Conservation (phyloP, 139 green algal genomes). For the Chlorella sp. region DNA sequence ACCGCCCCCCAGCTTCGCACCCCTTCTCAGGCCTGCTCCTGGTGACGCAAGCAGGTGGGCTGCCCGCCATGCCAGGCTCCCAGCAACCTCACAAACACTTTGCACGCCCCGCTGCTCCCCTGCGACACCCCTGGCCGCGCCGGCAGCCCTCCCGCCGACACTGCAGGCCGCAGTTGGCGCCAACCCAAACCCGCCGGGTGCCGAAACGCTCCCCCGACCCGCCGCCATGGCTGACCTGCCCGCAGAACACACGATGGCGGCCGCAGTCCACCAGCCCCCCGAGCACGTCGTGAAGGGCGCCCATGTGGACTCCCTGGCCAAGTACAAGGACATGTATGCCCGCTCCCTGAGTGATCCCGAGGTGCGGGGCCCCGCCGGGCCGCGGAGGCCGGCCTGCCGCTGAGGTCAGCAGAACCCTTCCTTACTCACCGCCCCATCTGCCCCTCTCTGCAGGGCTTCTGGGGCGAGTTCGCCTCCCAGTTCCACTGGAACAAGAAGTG, state of each 20-base stretch:
- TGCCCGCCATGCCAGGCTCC: background rate
- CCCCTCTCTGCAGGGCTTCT: constrained; percentile 73
- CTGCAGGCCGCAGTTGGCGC: too few relatives aligned
- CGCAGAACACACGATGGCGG: background rate
- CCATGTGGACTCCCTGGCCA: constrained; percentile 32
- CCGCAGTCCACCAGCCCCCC: constrained; percentile 11
- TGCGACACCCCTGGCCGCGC: background rate
- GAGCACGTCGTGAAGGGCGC: constrained; percentile 21
- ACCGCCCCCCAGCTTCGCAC: too few relatives aligned
- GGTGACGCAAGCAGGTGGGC: background rate
- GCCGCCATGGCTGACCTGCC: background rate
- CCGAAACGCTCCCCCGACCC: background rate
- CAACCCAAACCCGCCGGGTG: too few relatives aligned
- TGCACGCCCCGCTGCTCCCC: background rate
- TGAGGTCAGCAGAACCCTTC: too few relatives aligned
- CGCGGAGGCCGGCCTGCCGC: too few relatives aligned
- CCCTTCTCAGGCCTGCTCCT: too few relatives aligned
- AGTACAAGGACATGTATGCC: constrained; percentile 91
- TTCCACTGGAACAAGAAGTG: constrained; percentile 93
- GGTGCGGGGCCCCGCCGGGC: background rate
- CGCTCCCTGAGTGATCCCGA: constrained; percentile 87
- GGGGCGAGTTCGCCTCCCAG: constrained; percentile 82
- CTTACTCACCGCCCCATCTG: background rate
- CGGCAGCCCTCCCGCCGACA: background rate
- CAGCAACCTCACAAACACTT: background rate